Base-by-base conservation (phyloP, 345 rosid species). In the Gossypium stocksii region DNA sequence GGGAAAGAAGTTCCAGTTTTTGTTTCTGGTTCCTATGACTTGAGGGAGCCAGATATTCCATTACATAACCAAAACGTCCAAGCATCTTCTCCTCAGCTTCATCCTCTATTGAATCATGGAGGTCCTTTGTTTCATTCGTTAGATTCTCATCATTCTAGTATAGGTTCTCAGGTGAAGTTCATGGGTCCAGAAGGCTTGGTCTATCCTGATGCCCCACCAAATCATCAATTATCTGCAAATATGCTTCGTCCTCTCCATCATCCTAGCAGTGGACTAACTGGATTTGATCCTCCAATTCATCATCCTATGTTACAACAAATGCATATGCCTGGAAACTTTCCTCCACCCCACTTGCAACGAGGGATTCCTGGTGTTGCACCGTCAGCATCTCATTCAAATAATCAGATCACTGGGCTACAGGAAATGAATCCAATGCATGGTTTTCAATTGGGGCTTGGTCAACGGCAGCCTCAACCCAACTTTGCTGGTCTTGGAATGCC, bases 221-320 rank as follows among this genome's bases (percentile, higher is more conserved):
- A 77, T 78, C 89, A 87, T 77, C 95, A 80, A 71, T 86, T 87
- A 77, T 85, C 87, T 59, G 80, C 81, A 66, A 87, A 81, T 70
- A 78, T 90, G 86, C 82, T 82, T 71, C 91, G 73, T 9, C 91
- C 97, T 46, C 87, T 91, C 78, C 91, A 84, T 76, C 92, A 87
- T 63, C 80, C 86, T 22, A 80, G 67, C 74, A 45, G 77, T 70
- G 92, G 89, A 72, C 70, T 74, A 57, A 25, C 86, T 63, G 92
- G 89, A 66, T 91, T 90, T 79, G 94, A 93, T 77, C 83, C 83
- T 74, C 83, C 88, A 49, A 61, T 85, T 23, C 88, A 78, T 48
- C 91, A 87, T 75, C 90, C 87, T 60, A 65, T 87, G 76, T 44
- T 87, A 70, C 93, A 87, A 73, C 94, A 91, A 84, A 84, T 95